These are phyloP conservation scores for Lipomyces orientalis DNA, from an alignment of 805 yeast genomes.

Conservation along the genomic window DNA sequence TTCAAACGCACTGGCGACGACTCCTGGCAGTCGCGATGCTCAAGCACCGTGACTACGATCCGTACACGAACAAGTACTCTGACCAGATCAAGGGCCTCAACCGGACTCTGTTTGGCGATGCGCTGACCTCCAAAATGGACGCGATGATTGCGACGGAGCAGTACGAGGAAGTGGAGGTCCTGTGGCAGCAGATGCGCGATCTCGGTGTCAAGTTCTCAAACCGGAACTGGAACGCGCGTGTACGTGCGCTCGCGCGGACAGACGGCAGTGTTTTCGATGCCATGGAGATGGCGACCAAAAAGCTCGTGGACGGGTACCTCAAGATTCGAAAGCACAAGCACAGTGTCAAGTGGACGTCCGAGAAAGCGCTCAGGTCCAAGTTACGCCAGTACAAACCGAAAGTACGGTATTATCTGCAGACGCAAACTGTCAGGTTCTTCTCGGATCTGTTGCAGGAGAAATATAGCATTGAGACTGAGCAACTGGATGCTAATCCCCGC, in stretches of 20 bases:
- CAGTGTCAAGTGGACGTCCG: background rate
- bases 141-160: slow-evolving; percentile 5
- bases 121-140: slow-evolving; percentile 15
- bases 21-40: slow-evolving; percentile 4
- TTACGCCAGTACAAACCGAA: background rate
- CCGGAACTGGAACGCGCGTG: slow-evolving; percentile 18
- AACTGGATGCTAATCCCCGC: background rate
- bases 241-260: slow-evolving; percentile 12
- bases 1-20: slow-evolving; percentile 18
- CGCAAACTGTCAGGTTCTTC: background rate
- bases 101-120: slow-evolving; percentile 3
- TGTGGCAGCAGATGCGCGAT: slow-evolving; percentile 10
- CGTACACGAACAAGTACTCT: slow-evolving; percentile 5
- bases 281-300: background rate
- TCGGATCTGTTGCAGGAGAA: slow-evolving; percentile 1
- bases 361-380: background rate
- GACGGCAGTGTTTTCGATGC: background rate
- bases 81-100: slow-evolving; percentile 6
- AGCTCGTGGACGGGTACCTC: slow-evolving; percentile 8
- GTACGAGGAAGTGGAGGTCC: slow-evolving; percentile 7
- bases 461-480: background rate
- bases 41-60: slow-evolving; percentile 10
- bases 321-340: slow-evolving; percentile 1
- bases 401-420: slow-evolving; percentile 1
- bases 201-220: slow-evolving; percentile 12